Base-by-base conservation (phyloP, 495 filamentous ascomycete species). In the Ascobolus immersus region DNA sequence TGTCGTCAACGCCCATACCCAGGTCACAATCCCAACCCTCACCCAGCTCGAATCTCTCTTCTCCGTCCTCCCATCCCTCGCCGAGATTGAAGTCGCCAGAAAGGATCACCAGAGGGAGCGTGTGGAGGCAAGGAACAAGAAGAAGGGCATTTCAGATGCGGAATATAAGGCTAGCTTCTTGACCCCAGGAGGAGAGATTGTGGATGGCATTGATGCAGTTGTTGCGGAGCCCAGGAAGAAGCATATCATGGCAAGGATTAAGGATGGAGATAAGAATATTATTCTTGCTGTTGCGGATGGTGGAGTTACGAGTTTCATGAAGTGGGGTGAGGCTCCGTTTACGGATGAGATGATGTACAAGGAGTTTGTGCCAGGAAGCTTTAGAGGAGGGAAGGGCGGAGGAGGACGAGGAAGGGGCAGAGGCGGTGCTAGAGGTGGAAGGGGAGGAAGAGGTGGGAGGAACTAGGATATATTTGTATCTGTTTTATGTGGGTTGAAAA, bases 281-380 rank as follows among this genome's bases (percentile, higher is more conserved):
- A 55, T 92, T 31, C 43, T 96, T 12, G 86, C 82, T 0, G 66
- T 94, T 4, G 77, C 91, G 6, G 86, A 94, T 46, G 62, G 78
- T 36, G 86, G 86, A 0, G 60, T 96, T 19, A 73, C 80, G 20
- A 93, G 81, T 47, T 96, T 77, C 49, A 52, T 92, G 31, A 62
- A 75, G 22, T 55, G 91, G 34, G 69, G 59, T 5, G 81, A 93
- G 54, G 70, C 69, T 8, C 73, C 65, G 9, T 91, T 93, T 53
- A 71, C 61, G 17, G 67, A 65, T 28, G 81, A 89, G 52, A 65
- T 53, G 52, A 33, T 90, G 12, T 82, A 65, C 43, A 61, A 68
- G 20, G 12, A 13, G 15, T 35, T 34, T 38, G 35, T 27, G n/a
- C n/a, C 11, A 21, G n/a, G 35, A 20, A 34, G 18, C 26, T 23